Evolutionary conservation across 306 rosid genomes (phyloP), one percentile per base, ranked within the genome.

Genomic region (Quillaja saponaria): DNA sequence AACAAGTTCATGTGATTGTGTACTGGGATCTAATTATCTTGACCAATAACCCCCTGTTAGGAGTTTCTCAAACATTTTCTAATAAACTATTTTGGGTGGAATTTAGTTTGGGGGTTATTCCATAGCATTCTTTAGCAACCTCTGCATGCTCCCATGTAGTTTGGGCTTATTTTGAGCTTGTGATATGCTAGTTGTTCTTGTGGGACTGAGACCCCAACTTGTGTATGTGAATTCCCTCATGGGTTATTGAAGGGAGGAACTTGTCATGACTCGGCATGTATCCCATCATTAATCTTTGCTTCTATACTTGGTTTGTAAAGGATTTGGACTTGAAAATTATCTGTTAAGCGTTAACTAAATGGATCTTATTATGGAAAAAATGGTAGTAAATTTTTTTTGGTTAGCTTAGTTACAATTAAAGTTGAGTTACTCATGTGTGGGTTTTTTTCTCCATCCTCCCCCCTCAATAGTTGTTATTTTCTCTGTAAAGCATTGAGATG

Each of bases 271-370:
- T 10, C 18, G 44, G 12, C n/a, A 9, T 12, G 9, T 28, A 28
- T 3, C 28, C 15, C 45, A 15, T 14, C 28, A 14, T 11, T 60
- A 10, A 46, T 3, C 55, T 46, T 34, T 14, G 11, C 52, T 10
- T 25, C 31, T 25, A 12, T 0, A n/a, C 13, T 37, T 35, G 34
- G 37, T 48, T 44, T 56, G 16, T 39, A 21, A 10, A 39, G 19
- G 6, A 12, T 68, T 25, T 58, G 5, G 31, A 28, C 66, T 56
- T 39, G 54, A 20, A 49, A 40, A 35, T 67, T 4, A 15, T 61
- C 37, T 28, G 21, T 55, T 25, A 7, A 38, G 31, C 5, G 34
- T 35, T 49, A 1, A 7, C 34, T 58, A 49, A 49, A 33, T 56
- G 47, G 10, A 25, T 25, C 31, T 25, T 25, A 25, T 25, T 25